phyloP scores from a whole-genome alignment of 495 filamentous ascomycete genomes.

The Penicillium alfredii region DNA sequence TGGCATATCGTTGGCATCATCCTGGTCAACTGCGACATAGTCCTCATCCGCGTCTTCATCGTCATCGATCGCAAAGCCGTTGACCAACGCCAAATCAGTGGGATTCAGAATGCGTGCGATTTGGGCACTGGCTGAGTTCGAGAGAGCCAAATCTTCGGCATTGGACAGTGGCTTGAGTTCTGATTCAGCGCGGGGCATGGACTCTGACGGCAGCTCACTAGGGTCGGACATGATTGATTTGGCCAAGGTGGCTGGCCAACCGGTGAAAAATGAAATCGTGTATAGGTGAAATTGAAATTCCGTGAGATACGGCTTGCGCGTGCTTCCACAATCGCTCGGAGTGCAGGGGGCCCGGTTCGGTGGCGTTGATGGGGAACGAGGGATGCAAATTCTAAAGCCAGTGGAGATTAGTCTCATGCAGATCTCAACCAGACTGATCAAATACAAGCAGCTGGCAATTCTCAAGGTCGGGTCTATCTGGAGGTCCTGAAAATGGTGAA shows the following conservation, averaged over 20 bases:
- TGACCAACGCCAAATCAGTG: conserved; percentile 26
- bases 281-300: too few relatives aligned
- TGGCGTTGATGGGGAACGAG: conserved; percentile 20
- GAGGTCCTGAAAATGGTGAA: too few relatives aligned
- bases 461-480: too few relatives aligned
- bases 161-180: conserved; percentile 34
- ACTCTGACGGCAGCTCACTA: conserved; percentile 25
- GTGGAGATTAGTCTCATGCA: conserved; percentile 24
- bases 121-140: conserved; percentile 27
- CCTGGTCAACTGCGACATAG: conserved; percentile 40
- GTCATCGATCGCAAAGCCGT: conserved; percentile 36
- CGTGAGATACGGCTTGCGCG: too few relatives aligned
- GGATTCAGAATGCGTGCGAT: conserved; percentile 30
- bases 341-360: conserved; percentile 15
- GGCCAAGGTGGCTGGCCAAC: not conserved
- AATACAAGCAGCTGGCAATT: too few relatives aligned
- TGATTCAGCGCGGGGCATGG: conserved; percentile 21
- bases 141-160: conserved; percentile 26
- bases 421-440: too few relatives aligned
- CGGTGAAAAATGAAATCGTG: not conserved
- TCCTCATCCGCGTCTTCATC: conserved; percentile 39
- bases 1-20: conserved; percentile 38
- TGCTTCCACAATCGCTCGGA: conserved; percentile 6
- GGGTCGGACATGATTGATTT: conserved; percentile 22
- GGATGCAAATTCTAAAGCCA: conserved; percentile 18